These are phyloP conservation scores for Trametopsis cervina DNA, from an alignment of 768 basidiomycete species.

Conservation along the genomic window DNA sequence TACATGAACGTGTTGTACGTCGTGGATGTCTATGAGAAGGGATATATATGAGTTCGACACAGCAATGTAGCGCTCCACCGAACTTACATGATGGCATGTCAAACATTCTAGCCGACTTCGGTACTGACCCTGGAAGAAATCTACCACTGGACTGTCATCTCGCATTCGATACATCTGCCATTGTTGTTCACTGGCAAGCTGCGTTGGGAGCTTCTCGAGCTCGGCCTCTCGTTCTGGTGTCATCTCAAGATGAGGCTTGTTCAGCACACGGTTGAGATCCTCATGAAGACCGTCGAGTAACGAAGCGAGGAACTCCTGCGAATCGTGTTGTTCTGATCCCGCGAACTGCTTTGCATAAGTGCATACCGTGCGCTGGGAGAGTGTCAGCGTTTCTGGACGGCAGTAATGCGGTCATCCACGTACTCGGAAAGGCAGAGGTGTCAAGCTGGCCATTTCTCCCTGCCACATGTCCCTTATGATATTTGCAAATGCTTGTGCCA, in stretches of 20 bases:
- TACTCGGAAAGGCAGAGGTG: slow-evolving; percentile 81
- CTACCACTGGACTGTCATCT: slow-evolving; percentile 92
- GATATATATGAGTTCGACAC: slow-evolving; percentile 1
- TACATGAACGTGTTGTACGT: slow-evolving; percentile 98
- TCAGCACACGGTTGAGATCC: slow-evolving; percentile 83
- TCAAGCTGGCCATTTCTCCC: slow-evolving; percentile 74
- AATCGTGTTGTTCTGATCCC: slow-evolving; percentile 91
- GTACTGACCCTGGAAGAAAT: slow-evolving; percentile 98
- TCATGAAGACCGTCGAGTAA: slow-evolving; percentile 94
- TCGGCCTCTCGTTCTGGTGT: slow-evolving; percentile 83
- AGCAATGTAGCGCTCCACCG: slow-evolving; percentile 13
- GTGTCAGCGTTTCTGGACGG: slow-evolving; percentile 22
- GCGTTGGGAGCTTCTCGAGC: slow-evolving; percentile 78
- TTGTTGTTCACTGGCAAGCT: slow-evolving; percentile 87
- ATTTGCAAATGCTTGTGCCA: slow-evolving; percentile 77
- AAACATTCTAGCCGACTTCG: slow-evolving; percentile 83
- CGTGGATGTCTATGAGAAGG: slow-evolving; percentile 72
- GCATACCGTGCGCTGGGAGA: slow-evolving; percentile 55
- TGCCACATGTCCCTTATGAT: slow-evolving; percentile 86
- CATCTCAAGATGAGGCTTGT: slow-evolving; percentile 55
- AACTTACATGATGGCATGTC: slow-evolving; percentile 77
- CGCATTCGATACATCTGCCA: slow-evolving; percentile 87
- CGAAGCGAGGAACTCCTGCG: slow-evolving; percentile 94
- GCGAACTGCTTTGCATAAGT: slow-evolving; percentile 64
- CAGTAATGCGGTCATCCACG: too few relatives aligned